Evolutionary conservation across 2,329 filamentous ascomycete species (phyloP), one percentile per base, ranked within the genome.

Genomic region (Sphaerulina populicola): DNA sequence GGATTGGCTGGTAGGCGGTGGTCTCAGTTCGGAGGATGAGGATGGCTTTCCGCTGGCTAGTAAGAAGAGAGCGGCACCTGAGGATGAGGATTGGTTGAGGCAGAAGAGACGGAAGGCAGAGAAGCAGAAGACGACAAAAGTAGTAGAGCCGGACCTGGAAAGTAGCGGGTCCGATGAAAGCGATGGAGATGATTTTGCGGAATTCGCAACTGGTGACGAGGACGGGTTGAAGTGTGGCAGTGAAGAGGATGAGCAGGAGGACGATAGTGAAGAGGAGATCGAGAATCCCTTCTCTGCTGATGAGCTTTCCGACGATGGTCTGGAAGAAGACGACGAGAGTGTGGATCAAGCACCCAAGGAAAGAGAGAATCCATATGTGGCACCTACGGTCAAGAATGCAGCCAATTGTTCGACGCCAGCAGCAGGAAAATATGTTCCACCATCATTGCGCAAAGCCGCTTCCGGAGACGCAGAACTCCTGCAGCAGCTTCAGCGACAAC

Each of bases 351-450:
- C 59, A 6, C 49, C 56, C 5, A 75, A 73, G 55, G 75, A 73
- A 54, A 68, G 81, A 54, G 91, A 97, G 67, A 96, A 97, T 59
- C 91, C 91, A 4, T 97, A 95, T 60, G 75, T 91, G 45, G 85
- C 91, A 2, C 91, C 91, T 7, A 70, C 75, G 7, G 45, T 64
- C 3, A 57, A 70, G 23, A 63, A 67, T 1, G 72, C 71, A 15
- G 44, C 46, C 10, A 43, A 55, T 27, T 67, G 72, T 37, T 11
- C 8, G 12, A 10, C 31, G 10, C 31, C 31, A 35, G 31, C 31
- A 11, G 65, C 73, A 14, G 73, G 75, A 5, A 95, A 94, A 77
- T 98, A 98, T 62, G 77, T 96, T 2, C 91, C 93, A 1, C 93
- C 91, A 2, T 94, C 90, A 1, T 72, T 93, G 47, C 80, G 89